Base-by-base conservation (phyloP, 2,329 filamentous ascomycete genomes). In the Colletotrichum falcatum region DNA sequence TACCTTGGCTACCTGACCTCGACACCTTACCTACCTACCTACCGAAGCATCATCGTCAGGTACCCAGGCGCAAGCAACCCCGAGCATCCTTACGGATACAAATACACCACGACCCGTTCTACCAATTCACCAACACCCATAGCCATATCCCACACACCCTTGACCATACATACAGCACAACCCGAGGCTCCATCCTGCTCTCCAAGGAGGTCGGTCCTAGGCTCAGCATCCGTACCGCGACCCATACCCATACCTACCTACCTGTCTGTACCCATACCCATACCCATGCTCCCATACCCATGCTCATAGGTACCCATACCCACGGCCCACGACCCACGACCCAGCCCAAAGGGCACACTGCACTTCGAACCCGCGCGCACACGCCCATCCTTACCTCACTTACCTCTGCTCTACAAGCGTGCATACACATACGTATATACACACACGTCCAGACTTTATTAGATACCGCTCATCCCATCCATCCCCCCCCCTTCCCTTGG, bases 391-490 rank as follows among this genome's bases (percentile, higher is more conserved):
- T 44, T 56, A 64, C 61, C 48, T 46, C 28, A 59, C 48, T 46
- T n/a, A 59, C 55, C 61, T 66, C 66, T 60, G 7, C 49, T 71
- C 51, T n/a, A 58, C 64, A 72, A 65, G 55, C 65, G 70, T 44
- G 58, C 61, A 56, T 44, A 42, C 39, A 39, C n/a, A n/a, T n/a
- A n/a, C n/a, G 4, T 37, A 37, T 16, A 39, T 39, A 42, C 26
- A 30, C 61, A 58, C 37, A 49, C 64, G 62, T 64, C 53, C 71
- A 71, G 69, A 71, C 68, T n/a, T n/a, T n/a, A 67, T 71, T 71
- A 71, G 68, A 63, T 71, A 71, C 68, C 64, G 64, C 68, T 71
- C 68, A 58, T 71, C 68, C 68, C 64, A 71, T 68, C 48, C 65
- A 67, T 51, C 55, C 65, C 64, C 64, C 53, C 56, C 54, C 62